phyloP scores from a whole-genome alignment of 768 basidiomycete genomes.

The Leccinum broughii region DNA sequence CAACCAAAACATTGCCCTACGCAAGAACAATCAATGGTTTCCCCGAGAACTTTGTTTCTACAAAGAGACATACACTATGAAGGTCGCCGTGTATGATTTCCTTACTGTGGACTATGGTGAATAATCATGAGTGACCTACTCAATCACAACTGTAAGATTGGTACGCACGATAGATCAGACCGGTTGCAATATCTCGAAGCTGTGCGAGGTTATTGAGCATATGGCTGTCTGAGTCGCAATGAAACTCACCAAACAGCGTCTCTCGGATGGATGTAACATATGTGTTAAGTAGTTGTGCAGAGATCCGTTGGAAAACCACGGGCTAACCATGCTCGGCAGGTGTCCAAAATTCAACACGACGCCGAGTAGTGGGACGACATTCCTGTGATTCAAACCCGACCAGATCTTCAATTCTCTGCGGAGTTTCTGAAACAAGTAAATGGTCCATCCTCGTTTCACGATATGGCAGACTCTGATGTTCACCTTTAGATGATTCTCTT shows the following conservation, averaged over 20 bases:
- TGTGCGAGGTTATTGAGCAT: background rate
- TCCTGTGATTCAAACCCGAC: slow-evolving; percentile 17
- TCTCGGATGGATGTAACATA: background rate
- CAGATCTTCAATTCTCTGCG: slow-evolving; percentile 30
- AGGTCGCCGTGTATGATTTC: slow-evolving; percentile 38
- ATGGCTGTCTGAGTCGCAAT: background rate
- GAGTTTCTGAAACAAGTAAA: slow-evolving; percentile 20
- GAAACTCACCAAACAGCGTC: slow-evolving; percentile 17
- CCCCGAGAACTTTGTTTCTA: background rate
- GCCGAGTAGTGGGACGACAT: slow-evolving; percentile 35
- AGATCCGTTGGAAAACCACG: slow-evolving; percentile 33
- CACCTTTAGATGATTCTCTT: slow-evolving; percentile 16
- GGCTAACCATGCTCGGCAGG: slow-evolving; percentile 33
- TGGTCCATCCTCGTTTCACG: background rate
- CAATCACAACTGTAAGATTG: background rate
- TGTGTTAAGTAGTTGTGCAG: slow-evolving; percentile 23
- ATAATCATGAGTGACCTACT: background rate
- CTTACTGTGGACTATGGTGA: slow-evolving; percentile 22
- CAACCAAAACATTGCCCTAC: slow-evolving; percentile 45
- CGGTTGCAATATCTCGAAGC: slow-evolving; percentile 24
- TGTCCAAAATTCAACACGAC: slow-evolving; percentile 32
- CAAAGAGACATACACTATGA: slow-evolving; percentile 30
- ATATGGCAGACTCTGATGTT: background rate
- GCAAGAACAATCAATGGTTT: background rate
- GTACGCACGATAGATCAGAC: slow-evolving; percentile 26